Evolutionary conservation across 192 early-diverging fungal species (phyloP), one percentile per base, ranked within the genome.

Genomic region (Podila epicladia): DNA sequence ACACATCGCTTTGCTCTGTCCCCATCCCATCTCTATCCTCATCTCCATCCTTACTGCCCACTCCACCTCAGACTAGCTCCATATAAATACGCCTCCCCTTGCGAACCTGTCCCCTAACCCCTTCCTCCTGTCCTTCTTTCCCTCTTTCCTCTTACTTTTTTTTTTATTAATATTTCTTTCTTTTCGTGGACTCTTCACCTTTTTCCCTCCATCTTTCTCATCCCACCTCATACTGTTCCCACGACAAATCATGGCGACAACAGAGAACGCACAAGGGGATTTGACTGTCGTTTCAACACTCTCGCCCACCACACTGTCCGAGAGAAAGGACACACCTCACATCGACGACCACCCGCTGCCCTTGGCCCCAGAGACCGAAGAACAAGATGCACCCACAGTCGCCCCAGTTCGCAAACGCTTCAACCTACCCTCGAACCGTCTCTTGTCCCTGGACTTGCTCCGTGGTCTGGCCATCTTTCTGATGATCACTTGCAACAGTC

Each of bases 401-500:
- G n/a, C 62, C 6, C 45, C 24, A 51, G 24, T 29, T 11, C 12
- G 48, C 33, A 51, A 60, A 17, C 66, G 61, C 20, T 41, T 73
- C 33, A 28, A 64, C 2, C 62, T 83, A 11, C 71, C 74, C 6
- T 20, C 59, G 32, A 78, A 83, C 31, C 86, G 87, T 45, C 58
- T 89, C 8, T 28, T 77, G 29, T 84, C 84, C 3, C 62, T 89
- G 59, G 88, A 89, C 67, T 49, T 83, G 32, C 37, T 87, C 32
- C 75, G 88, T 22, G 88, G 88, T 12, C 45, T 88, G 20, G 82
- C 82, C 37, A 79, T 89, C 38, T 55, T 88, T 13, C 57, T 74
- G 41, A 89, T 89, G 88, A 85, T 89, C 38, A 69, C 85, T 17
- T 83, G 80, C 22, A 89, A 89, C 55, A 83, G 76, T 31, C 86